Base-by-base conservation (phyloP, 257 asterid species). In the Nemophila menziesii region DNA sequence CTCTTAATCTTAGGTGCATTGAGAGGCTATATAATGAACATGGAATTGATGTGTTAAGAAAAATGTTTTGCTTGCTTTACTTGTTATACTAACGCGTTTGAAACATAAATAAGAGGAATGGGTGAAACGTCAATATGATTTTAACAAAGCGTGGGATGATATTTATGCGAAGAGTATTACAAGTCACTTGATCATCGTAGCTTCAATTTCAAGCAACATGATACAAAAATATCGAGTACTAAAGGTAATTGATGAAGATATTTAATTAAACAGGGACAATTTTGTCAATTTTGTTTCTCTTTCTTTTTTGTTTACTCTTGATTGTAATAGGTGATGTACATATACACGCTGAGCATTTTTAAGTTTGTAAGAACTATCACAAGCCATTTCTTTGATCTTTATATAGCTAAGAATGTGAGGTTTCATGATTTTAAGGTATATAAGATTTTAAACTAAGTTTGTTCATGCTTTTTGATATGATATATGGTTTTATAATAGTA, bases 1-100 rank as follows among this genome's bases (percentile, higher is more conserved):
- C 80, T 67, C 81, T 90, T 44, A 58, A 81, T 63, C 72, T 85
- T 39, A 73, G 99, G 68, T 90, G 96, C 79, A 85, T 90, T 59
- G 99, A 90, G 61, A 95, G 94, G 43, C 62, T 90, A 56, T 90
- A 90, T 52, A 96, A 93, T 60, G 99, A 90, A 96, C 85, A 90
- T 57, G 96, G 85, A 36, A 64, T 85, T 79, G 94, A 90, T 72
- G 81, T 90, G 39, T 68, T 90, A 55, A 69, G 70, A 81, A 72
- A 71, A 90, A 67, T 71, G 80, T 83, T 4, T 64, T 82, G 42
- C 79, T 77, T 66, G 80, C 94, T 36, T 72, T 85, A 68, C 92
- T 93, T 20, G 92, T 90, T 58, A 77, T 90, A 54, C 65, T 90
- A 49, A 77, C 86, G 50, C 89, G 99, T 43, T 72, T 90, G 70